Evolutionary conservation across 2,329 filamentous ascomycete genomes (phyloP).

Genomic region (Anisogramma anomala): DNA sequence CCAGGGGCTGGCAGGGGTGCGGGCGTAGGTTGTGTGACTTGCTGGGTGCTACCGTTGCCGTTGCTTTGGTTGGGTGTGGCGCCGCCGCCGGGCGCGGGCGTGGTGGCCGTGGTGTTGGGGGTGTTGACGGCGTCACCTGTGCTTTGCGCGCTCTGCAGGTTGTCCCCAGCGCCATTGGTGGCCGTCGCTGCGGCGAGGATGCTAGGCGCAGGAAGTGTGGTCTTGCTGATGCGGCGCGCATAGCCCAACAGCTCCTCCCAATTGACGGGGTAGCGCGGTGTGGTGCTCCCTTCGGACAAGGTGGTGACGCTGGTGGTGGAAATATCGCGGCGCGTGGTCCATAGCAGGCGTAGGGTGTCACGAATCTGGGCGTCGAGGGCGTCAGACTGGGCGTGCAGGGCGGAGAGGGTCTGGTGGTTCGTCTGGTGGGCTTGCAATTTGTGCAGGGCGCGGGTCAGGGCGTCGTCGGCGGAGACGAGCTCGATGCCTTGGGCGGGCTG

Average conservation of each 20-base stretch:
- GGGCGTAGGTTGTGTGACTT: conserved; percentile 13
- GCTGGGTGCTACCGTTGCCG: conserved; percentile 8
- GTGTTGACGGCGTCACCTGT: conserved; percentile 15
- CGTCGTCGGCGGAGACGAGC: conserved; percentile 57
- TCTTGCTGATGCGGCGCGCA: conserved; percentile 68
- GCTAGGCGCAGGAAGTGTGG: conserved; percentile 53
- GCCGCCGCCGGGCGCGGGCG: conserved; percentile 15
- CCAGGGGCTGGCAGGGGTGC: conserved; percentile 13
- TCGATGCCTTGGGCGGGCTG: conserved; percentile 55
- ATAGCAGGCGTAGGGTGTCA: conserved; percentile 56
- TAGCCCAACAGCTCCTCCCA: conserved; percentile 67
- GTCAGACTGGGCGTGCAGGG: conserved; percentile 54
- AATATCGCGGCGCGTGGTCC: conserved; percentile 62
- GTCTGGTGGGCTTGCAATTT: conserved; percentile 59
- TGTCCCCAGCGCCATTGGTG: conserved; percentile 24
- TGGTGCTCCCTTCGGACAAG: conserved; percentile 32
- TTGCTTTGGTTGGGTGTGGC: conserved; percentile 15
- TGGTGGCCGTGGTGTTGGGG: conserved; percentile 16
- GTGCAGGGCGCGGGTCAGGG: conserved; percentile 54
- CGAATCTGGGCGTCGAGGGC: conserved; percentile 62
- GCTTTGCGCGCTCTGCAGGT: conserved; percentile 24
- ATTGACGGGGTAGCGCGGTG: conserved; percentile 43
- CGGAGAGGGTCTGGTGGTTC: conserved; percentile 57
- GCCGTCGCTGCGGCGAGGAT: conserved; percentile 29
- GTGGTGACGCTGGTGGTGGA: conserved; percentile 48